Conservation (phyloP, 2,329 filamentous ascomycete genomes). For the Fusarium mexicanum region DNA sequence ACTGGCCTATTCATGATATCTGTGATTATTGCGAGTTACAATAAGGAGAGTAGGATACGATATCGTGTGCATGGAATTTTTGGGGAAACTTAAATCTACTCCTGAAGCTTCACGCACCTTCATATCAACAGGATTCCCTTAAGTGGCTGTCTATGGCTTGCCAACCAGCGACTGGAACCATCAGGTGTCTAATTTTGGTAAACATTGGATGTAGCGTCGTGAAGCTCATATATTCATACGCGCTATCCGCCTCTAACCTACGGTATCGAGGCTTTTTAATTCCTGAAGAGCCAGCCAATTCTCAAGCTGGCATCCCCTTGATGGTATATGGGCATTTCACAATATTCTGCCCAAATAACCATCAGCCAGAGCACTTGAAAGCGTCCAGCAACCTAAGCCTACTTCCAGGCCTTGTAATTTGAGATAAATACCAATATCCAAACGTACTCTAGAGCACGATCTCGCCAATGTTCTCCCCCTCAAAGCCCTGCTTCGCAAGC, state of each 20-base stretch:
- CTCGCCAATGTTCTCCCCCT: conserved; percentile 84
- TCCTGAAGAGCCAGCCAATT: conserved; percentile 7
- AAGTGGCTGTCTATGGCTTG: not conserved
- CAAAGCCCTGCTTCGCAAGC: conserved; percentile 82
- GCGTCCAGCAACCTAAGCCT: not conserved
- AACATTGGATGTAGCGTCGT: not conserved
- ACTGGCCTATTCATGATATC: not conserved
- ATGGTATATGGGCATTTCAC: conserved; percentile 63
- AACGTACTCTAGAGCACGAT: conserved; percentile 64
- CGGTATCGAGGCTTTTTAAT: conserved; percentile 8
- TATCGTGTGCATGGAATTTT: no score
- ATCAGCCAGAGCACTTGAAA: conserved; percentile 34
- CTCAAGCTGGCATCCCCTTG: conserved; percentile 5
- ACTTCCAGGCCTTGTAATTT: conserved; percentile 2
- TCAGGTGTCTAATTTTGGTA: not conserved
- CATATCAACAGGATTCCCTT: not conserved
- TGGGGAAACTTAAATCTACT: not conserved
- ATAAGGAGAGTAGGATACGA: not conserved
- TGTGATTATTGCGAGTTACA: not conserved
- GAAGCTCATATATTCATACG: conserved; percentile 30
- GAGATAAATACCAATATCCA: conserved; percentile 6
- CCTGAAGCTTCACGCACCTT: not conserved
- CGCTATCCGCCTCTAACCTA: conserved; percentile 28
- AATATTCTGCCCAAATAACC: conserved; percentile 66
- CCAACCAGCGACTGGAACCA: not conserved